A percentile compares a stretch with the other conserved stretches of the same genome.
Conservation (phyloP, 495 filamentous ascomycete genomes). For the Glarea lozoyensis region DNA sequence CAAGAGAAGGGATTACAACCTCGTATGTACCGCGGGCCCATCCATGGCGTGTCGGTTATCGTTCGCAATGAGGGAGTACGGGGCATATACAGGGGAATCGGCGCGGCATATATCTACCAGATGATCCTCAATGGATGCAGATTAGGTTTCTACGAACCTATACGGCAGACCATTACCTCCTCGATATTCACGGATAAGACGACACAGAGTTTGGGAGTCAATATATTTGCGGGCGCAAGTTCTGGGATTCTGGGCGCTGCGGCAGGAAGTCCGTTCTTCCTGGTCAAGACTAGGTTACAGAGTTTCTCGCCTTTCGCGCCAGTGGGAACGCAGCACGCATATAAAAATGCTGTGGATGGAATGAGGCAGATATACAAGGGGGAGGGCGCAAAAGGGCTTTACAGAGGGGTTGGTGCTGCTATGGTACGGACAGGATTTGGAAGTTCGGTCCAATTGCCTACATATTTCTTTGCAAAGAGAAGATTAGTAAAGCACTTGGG, state of each 20-base stretch:
- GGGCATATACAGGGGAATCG: conserved; percentile 83
- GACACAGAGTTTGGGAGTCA: conserved; percentile 76
- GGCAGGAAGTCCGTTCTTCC: conserved; percentile 90
- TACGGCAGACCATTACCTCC: conserved; percentile 57
- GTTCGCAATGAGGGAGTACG: conserved; percentile 80
- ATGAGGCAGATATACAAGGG: conserved; percentile 63
- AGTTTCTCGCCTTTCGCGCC: conserved; percentile 91
- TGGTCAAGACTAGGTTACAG: conserved; percentile 96
- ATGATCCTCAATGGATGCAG: conserved; percentile 94
- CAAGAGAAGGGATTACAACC: conserved; percentile 75
- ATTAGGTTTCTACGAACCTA: conserved; percentile 94
- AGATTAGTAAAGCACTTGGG: conserved; percentile 68
- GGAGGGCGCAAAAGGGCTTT: conserved; percentile 77
- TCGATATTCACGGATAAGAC: conserved; percentile 59
- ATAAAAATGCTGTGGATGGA: conserved; percentile 78
- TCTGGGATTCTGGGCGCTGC: conserved; percentile 87
- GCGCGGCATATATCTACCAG: conserved; percentile 94
- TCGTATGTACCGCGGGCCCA: conserved; percentile 81
- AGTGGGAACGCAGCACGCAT: conserved; percentile 91
- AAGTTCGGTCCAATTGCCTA: conserved; percentile 89
- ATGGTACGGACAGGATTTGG: conserved; percentile 97
- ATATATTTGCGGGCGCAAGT: conserved; percentile 82
- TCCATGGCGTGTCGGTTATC: conserved; percentile 89
- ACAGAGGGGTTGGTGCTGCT: conserved; percentile 84
- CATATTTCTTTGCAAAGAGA: conserved; percentile 96